Conservation (phyloP, 768 basidiomycete genomes). For the Grammothele lineata region DNA sequence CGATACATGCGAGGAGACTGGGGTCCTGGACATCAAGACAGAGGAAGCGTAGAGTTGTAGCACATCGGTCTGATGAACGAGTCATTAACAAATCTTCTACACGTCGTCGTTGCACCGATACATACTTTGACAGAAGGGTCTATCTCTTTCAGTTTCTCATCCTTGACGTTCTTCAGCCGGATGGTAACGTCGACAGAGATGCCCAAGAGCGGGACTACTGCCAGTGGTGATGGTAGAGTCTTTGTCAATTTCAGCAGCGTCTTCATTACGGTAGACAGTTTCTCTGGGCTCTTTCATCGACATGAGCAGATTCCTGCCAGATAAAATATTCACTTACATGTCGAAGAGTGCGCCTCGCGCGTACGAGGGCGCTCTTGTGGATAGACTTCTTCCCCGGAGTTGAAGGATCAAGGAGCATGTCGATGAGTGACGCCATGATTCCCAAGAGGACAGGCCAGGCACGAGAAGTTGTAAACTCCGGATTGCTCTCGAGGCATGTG, state of each 20-base stretch:
- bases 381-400: conserved; percentile 53
- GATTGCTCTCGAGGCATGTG: conserved; percentile 41
- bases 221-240: conserved; percentile 38
- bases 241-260: conserved; percentile 51
- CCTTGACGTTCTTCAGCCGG: conserved; percentile 55
- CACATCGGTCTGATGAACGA: conserved; percentile 53
- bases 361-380: conserved; percentile 55
- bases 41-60: conserved; percentile 53
- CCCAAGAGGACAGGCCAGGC: conserved; percentile 50
- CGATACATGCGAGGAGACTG: conserved; percentile 53
- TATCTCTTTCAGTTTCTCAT: conserved; percentile 38
- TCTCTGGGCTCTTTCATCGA: conserved; percentile 31
- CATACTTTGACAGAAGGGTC: conserved; percentile 46
- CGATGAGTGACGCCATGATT: conserved; percentile 57
- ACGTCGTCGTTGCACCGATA: too few species aligned
- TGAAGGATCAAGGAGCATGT: conserved; percentile 51
- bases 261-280: conserved; percentile 46
- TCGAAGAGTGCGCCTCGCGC: conserved; percentile 63
- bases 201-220: conserved; percentile 54
- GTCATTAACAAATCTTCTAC: too few species aligned
- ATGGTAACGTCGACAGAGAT: conserved; percentile 67
- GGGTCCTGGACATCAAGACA: conserved; percentile 64
- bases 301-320: background rate
- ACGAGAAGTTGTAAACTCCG: conserved; percentile 41
- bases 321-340: conserved; percentile 38